phyloP scores from a whole-genome alignment of 2,329 filamentous ascomycete species.

The Calonectria henricotiae region DNA sequence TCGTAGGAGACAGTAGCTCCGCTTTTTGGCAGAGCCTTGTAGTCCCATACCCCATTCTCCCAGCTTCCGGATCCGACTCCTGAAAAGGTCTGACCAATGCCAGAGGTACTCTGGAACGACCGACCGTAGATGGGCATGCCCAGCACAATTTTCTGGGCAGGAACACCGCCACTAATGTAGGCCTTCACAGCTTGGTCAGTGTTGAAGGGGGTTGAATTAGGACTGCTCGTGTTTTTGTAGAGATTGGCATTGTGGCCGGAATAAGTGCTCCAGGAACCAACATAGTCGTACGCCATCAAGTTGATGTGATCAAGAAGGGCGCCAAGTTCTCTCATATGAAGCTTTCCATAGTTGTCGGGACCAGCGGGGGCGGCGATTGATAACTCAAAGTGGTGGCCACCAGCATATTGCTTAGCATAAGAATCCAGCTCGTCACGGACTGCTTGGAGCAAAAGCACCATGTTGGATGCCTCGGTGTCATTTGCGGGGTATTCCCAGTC shows the following conservation, averaged over 20 bases:
- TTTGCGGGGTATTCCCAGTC: slow-evolving; percentile 60
- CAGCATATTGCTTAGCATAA: slow-evolving; percentile 61
- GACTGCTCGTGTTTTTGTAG: slow-evolving; percentile 69
- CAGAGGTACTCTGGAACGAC: slow-evolving; percentile 68
- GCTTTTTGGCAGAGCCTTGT: slow-evolving; percentile 80
- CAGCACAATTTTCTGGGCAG: slow-evolving; percentile 78
- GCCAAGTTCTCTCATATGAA: slow-evolving; percentile 66
- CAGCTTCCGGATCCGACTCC: slow-evolving; percentile 79
- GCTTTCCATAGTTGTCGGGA: slow-evolving; percentile 63
- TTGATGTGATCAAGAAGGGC: slow-evolving; percentile 70
- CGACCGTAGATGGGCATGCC: slow-evolving; percentile 88
- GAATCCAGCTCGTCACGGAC: slow-evolving; percentile 64
- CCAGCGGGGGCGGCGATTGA: slow-evolving; percentile 69
- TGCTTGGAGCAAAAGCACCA: slow-evolving; percentile 61
- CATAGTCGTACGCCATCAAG: slow-evolving; percentile 83
- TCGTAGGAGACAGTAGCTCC: slow-evolving; percentile 75
- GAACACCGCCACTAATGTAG: slow-evolving; percentile 76
- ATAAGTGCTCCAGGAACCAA: slow-evolving; percentile 76
- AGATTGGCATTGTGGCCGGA: slow-evolving; percentile 82
- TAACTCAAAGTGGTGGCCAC: slow-evolving; percentile 66
- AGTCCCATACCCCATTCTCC: slow-evolving; percentile 85
- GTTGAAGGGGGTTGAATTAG: slow-evolving; percentile 77
- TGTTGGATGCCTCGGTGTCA: slow-evolving; percentile 59
- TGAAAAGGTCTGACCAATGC: slow-evolving; percentile 55
- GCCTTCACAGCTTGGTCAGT: slow-evolving; percentile 75